These are phyloP conservation scores for Voacanga thouarsii DNA, from an alignment of 257 asterid species.

Conservation along the genomic window DNA sequence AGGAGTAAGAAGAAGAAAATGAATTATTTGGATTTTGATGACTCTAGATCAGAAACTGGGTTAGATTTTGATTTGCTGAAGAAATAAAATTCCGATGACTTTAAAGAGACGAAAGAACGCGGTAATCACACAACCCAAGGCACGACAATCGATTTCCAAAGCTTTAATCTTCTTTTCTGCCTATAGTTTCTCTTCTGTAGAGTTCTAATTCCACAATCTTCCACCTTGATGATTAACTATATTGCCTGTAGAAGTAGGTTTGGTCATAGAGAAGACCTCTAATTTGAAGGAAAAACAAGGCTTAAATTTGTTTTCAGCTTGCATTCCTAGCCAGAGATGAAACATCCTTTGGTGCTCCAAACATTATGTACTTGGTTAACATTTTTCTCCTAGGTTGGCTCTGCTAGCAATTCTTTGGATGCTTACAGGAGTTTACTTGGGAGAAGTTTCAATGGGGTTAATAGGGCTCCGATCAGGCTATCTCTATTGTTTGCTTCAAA, in stretches of 20 bases:
- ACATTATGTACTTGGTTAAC: constrained; percentile 16
- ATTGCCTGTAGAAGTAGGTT: not conserved
- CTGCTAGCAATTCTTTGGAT: constrained; percentile 26
- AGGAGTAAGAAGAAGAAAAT: too few species aligned
- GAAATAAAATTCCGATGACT: too few species aligned
- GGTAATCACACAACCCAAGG: too few species aligned
- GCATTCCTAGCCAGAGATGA: constrained; percentile 31
- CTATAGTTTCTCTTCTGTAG: not conserved
- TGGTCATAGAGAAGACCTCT: not conserved
- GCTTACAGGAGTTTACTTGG: constrained; percentile 22
- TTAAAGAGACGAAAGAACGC: too few species aligned
- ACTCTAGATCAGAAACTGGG: too few species aligned
- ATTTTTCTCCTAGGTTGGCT: constrained; percentile 19
- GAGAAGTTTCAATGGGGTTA: constrained; percentile 24
- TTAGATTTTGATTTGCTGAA: too few species aligned
- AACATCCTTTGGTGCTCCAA: constrained; percentile 21
- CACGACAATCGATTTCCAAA: too few species aligned
- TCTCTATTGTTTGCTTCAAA: constrained; percentile 39
- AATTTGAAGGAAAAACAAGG: constrained; percentile 4
- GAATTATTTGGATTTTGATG: too few species aligned
- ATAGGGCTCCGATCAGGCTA: constrained; percentile 47
- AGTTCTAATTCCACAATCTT: constrained; percentile 15
- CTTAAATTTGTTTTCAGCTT: not conserved
- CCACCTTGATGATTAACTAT: not conserved
- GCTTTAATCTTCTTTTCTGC: constrained; percentile 47